Percentiles rank a stretch among this genome's conserved stretches.
Evolutionary conservation across 495 filamentous ascomycete genomes (phyloP).

Genomic region (Podospora comata): DNA sequence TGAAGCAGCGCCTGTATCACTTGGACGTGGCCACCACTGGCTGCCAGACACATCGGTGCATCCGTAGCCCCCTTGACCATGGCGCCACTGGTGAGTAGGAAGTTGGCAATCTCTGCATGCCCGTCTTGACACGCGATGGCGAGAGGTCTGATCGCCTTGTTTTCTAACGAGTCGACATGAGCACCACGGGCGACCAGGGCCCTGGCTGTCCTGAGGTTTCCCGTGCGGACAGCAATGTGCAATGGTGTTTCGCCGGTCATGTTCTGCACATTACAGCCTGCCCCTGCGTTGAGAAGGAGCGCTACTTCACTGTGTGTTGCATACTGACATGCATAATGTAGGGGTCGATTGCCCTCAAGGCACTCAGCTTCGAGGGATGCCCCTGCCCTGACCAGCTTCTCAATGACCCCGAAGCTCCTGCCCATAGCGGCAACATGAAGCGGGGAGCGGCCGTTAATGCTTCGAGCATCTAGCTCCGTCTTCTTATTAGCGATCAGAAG

Average conservation of each 20-base stretch:
- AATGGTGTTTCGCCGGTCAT: no score
- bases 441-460: no score
- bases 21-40: no score
- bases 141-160: neutral
- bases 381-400: constrained; percentile 12
- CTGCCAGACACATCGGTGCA: no score
- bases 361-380: constrained; percentile 8
- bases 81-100: constrained; percentile 8
- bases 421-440: constrained; percentile 4
- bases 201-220: no score
- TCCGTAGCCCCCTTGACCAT: constrained; percentile 1
- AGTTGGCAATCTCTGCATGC: constrained; percentile 6
- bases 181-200: no score
- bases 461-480: no score
- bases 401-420: constrained; percentile 12
- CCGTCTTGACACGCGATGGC: constrained; percentile 7
- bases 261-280: no score
- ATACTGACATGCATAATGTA: neutral
- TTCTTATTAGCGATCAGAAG: neutral
- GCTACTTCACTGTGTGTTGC: neutral
- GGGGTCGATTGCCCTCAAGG: constrained; percentile 1
- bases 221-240: no score
- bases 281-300: no score
- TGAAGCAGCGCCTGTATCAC: no score
- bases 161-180: no score